Conservation (phyloP, 2,329 filamentous ascomycete genomes). For the Tolypocladium guangdongense region DNA sequence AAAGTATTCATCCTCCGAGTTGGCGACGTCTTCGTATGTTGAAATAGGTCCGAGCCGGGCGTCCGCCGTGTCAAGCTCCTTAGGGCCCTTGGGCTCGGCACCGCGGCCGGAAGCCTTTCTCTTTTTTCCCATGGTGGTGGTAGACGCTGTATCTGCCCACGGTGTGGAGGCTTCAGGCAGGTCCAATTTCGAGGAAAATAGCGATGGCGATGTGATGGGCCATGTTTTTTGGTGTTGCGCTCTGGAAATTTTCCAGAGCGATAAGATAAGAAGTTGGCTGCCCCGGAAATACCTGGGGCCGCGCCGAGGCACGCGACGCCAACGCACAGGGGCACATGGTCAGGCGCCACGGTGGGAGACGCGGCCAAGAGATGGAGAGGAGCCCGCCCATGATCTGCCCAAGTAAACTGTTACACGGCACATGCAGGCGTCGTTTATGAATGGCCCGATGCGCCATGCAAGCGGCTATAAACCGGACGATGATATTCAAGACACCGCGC, state of each 20-base stretch:
- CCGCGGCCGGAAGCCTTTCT: constrained; percentile 55
- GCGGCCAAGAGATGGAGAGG: neutral
- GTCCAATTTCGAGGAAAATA: neutral
- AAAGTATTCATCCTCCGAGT: constrained; percentile 92
- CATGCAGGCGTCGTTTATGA: neutral
- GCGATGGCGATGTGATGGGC: neutral
- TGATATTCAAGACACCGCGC: no score
- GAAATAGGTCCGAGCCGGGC: constrained; percentile 50
- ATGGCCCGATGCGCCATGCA: neutral
- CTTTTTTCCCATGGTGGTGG: constrained; percentile 46
- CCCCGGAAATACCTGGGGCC: neutral
- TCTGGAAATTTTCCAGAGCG: constrained; percentile 9
- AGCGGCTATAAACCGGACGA: neutral
- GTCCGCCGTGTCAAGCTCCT: constrained; percentile 43
- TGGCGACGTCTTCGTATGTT: constrained; percentile 74
- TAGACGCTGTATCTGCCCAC: neutral
- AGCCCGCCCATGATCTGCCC: neutral
- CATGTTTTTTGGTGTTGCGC: neutral
- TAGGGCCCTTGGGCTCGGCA: constrained; percentile 36
- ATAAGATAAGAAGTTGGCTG: constrained; percentile 10
- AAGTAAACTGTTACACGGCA: neutral
- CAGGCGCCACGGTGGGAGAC: neutral
- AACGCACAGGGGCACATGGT: neutral
- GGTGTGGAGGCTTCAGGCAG: neutral
- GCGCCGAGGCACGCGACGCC: neutral